Evolutionary conservation across 768 basidiomycete genomes (phyloP), one percentile per base, ranked within the genome.

Genomic region (Symmetrospora coprosmae): DNA sequence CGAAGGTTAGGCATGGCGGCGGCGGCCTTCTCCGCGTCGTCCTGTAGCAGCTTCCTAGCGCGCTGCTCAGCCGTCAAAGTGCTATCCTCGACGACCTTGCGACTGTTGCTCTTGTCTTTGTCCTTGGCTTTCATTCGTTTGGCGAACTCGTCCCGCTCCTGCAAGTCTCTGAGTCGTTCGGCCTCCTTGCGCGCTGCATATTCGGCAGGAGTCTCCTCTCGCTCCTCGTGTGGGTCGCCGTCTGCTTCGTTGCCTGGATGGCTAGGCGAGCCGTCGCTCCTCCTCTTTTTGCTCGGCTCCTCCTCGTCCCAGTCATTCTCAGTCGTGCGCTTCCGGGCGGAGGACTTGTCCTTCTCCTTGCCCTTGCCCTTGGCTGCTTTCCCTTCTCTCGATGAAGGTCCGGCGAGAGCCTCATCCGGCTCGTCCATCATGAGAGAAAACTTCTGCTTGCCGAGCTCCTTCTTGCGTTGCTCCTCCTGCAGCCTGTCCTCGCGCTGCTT

Each of bases 231-330:
- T 27, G 35, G 39, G 28, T 38, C 53, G 81, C 76, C 37, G 78
- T 75, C 53, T 37, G 66, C 70, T 80, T 75, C 65, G 1, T 53
- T 46, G 28, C 49, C 62, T 56, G 61, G 50, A 5, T 43, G 40
- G n/a, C n/a, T n/a, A n/a, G n/a, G n/a, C 34, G 51, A 53, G 49
- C 49, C 59, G 61, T 21, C 67, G 64, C 25, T 48, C 56, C 31
- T 65, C 51, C 47, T 72, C 69, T 25, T 62, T 37, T 17, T 65
- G 63, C 35, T 70, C 47, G 65, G 61, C 43, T 88, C 86, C 60
- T 90, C 88, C 62, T 87, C 87, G 64, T 88, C 89, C 66, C 86
- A 87, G 71, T 87, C 85, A 88, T 90, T 91, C 61, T 87, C 84
- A n/a, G 43, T 50, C 31, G 14, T 46, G 40, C 60, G 48, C 39